Base-by-base conservation (phyloP, 495 filamentous ascomycete species). In the Aspergillus diversus region DNA sequence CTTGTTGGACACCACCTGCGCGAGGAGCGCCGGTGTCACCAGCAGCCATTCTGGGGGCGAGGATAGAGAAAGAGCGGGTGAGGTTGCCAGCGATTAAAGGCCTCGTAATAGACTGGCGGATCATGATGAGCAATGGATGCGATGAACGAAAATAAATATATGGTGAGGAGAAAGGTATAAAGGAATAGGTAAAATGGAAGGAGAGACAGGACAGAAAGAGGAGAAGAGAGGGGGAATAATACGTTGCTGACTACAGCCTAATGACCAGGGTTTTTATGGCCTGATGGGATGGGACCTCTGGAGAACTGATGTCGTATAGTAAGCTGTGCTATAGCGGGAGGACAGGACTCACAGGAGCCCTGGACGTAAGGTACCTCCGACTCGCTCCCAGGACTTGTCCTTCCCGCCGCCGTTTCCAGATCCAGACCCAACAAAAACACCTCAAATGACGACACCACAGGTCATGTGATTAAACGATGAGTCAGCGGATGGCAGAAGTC, bases 21-120 rank as follows among this genome's bases (percentile, higher is more conserved):
- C 80, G 82, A 65, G 87, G 81, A 69, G 85, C 79, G 46, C 90
- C 89, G 59, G 87, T 89, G 70, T 92, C 90, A 57, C 89, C 90
- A 59, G 80, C 89, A 57, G 71, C 78, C 83, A 90, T 86, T 66
- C 80, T 82, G 71, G 84, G 82, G 37, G 81, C 74, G 53, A 87
- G 82, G 37, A 80, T 87, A 35, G 87, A 81, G 80, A 93, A 90
- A 61, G 85, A 80, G 59, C 87, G 85, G 66, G 69, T 75, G 75
- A 81, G 77, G 77, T 76, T 78, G 75, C 76, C 78, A 60, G 78
- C 81, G 65, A 78, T 75, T 33, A 85, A 76, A 72, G 85, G 80
- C 77, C 85, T 85, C 74, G 80, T 74, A 69, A 90, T 67, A 50
- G 81, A 77, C 77, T 87, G 87, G 66, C 88, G 87, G 68, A 89